Percentiles rank a stretch among this genome's conserved stretches.
phyloP scores from a whole-genome alignment of 2,329 filamentous ascomycete species.

The Hymenoscyphus linearis region DNA sequence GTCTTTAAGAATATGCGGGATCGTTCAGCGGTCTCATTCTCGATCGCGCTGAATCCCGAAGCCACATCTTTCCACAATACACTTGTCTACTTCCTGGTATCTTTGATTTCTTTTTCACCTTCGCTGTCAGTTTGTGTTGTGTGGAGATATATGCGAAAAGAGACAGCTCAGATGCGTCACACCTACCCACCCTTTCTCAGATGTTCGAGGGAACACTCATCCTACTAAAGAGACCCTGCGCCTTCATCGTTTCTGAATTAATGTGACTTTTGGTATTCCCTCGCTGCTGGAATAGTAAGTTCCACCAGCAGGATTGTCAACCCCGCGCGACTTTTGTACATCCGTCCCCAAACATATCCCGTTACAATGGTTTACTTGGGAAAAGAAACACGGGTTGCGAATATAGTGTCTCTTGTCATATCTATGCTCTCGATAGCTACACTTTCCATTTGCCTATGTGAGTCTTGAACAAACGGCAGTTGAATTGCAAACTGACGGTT shows the following conservation, averaged over 20 bases:
- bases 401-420: neutral
- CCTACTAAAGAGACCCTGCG: neutral
- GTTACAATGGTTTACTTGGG: slow-evolving; percentile 4
- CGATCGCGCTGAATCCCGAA: neutral
- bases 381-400: neutral
- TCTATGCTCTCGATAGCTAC: slow-evolving; percentile 2
- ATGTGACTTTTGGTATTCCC: slow-evolving; percentile 1
- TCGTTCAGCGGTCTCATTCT: neutral
- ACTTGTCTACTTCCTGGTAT: neutral
- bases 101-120: neutral
- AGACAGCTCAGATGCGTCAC: neutral
- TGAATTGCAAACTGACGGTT: neutral
- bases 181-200: neutral
- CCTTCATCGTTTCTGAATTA: neutral
- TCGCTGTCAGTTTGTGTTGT: neutral
- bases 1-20: neutral
- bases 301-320: neutral
- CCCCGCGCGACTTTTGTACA: neutral
- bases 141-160: neutral
- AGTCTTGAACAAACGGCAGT: neutral
- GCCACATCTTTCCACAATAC: neutral
- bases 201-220: neutral
- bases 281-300: neutral
- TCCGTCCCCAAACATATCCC: neutral
- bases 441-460: slow-evolving; percentile 26